A percentile compares a stretch with the other conserved stretches of the same genome.
Evolutionary conservation across 2,329 filamentous ascomycete species (phyloP).

Genomic region (Pseudocercospora ulei): DNA sequence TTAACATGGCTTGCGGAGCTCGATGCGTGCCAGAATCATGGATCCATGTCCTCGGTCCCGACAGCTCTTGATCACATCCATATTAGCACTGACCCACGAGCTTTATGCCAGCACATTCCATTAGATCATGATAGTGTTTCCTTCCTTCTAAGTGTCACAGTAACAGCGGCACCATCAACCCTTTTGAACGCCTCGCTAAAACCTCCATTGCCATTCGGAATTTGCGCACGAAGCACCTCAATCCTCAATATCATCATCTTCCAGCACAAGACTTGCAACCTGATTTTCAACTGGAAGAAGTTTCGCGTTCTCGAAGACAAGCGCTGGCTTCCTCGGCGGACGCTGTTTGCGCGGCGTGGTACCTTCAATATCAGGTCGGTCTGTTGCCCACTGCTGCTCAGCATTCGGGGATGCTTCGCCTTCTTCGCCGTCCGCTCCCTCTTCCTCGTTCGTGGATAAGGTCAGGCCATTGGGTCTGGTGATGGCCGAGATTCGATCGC

Average conservation of each 20-base stretch:
- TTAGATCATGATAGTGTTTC: too few species aligned
- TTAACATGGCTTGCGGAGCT: too few species aligned
- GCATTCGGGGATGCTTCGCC: constrained; percentile 14
- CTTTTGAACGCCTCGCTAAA: constrained; percentile 18
- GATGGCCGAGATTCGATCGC: constrained; percentile 61
- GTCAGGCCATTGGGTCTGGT: constrained; percentile 44
- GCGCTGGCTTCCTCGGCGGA: constrained; percentile 10
- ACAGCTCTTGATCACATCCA: too few species aligned
- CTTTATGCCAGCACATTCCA: too few species aligned
- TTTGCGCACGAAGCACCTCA: too few species aligned
- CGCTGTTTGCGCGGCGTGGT: constrained; percentile 16
- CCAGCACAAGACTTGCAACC: constrained; percentile 36
- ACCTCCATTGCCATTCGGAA: too few species aligned
- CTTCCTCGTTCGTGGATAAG: constrained; percentile 18
- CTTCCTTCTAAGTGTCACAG: too few species aligned
- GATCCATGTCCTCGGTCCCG: too few species aligned
- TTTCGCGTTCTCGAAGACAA: constrained; percentile 20
- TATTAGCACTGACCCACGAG: too few species aligned
- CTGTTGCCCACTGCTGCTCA: constrained; percentile 39
- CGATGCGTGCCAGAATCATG: too few species aligned
- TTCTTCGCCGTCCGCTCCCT: constrained; percentile 30
- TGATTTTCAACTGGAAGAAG: constrained; percentile 26
- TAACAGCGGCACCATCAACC: neutral
- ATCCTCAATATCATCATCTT: constrained; percentile 44
- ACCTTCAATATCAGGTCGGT: constrained; percentile 31